Evolutionary conservation across 176 grass and related monocot genomes (phyloP).

Genomic region (Alloteropsis semialata): DNA sequence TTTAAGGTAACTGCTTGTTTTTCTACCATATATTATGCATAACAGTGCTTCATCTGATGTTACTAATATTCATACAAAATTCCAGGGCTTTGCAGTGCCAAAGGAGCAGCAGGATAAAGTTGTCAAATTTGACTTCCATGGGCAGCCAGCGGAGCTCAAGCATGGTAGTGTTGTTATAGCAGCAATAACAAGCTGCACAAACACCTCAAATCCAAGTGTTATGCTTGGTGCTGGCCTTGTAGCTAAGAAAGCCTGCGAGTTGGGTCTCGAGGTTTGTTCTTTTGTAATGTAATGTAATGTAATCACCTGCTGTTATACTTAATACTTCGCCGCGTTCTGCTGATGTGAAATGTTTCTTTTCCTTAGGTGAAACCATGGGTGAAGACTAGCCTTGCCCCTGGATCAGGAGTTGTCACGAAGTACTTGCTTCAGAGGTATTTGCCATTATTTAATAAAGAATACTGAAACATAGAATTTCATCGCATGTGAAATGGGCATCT

Average conservation of each 20-base stretch:
- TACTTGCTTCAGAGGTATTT: constrained; percentile 85
- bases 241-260: constrained; percentile 82
- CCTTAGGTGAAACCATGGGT: constrained; percentile 95
- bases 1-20: constrained; percentile 61
- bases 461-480: background rate
- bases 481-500: background rate
- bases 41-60: background rate
- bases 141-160: constrained; percentile 72
- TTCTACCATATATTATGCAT: background rate
- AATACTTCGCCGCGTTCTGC: constrained; percentile 1
- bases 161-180: constrained; percentile 93
- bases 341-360: background rate
- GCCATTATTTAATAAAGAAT: background rate
- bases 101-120: constrained; percentile 77
- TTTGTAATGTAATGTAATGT: background rate
- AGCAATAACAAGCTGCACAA: constrained; percentile 95
- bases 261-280: constrained; percentile 70
- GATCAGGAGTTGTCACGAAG: constrained; percentile 95
- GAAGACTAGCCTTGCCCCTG: constrained; percentile 94
- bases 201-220: constrained; percentile 92
- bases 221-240: constrained; percentile 97
- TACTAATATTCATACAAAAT: constrained; percentile 5
- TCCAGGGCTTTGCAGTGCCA: constrained; percentile 75
- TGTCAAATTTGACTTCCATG: constrained; percentile 81
- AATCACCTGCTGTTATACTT: background rate